These are phyloP conservation scores for Cyclocybe cylindracea DNA, from an alignment of 768 basidiomycete genomes.

Conservation along the genomic window DNA sequence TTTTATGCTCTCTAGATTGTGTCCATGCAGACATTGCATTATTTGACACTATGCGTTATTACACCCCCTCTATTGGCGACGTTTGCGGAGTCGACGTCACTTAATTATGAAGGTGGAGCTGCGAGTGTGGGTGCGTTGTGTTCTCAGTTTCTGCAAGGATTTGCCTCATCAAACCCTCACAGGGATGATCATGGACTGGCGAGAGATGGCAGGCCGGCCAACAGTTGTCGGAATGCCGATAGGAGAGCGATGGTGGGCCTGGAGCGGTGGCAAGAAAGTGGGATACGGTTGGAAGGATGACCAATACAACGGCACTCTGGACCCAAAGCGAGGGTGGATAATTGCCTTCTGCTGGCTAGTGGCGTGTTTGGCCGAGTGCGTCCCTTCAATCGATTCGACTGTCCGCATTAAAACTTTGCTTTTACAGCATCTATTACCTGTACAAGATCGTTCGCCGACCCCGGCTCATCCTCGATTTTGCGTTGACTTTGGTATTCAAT, in stretches of 20 bases:
- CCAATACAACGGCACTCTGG: constrained; percentile 68
- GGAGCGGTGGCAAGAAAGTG: constrained; percentile 80
- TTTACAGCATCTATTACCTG: constrained; percentile 67
- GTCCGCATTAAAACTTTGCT: constrained; percentile 1
- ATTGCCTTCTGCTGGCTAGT: constrained; percentile 86
- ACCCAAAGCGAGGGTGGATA: constrained; percentile 87
- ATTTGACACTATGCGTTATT: constrained; percentile 82
- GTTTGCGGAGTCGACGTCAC: constrained; percentile 72
- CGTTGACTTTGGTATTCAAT: constrained; percentile 86
- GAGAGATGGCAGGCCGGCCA: constrained; percentile 86
- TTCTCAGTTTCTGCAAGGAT: not conserved
- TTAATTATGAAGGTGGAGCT: constrained; percentile 76
- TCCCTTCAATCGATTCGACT: constrained; percentile 20
- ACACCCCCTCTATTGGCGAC: constrained; percentile 76
- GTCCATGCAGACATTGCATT: constrained; percentile 90
- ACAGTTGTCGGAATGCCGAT: constrained; percentile 71
- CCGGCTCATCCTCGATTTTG: constrained; percentile 93
- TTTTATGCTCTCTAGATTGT: constrained; percentile 66
- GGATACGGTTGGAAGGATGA: constrained; percentile 56
- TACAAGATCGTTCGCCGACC: constrained; percentile 89
- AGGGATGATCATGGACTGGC: constrained; percentile 98
- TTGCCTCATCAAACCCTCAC: not conserved
- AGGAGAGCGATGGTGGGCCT: constrained; percentile 73
- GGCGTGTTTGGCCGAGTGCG: constrained; percentile 85
- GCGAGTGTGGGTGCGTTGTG: constrained; percentile 67